These are phyloP conservation scores for Arthroderma sp. DNA, from an alignment of 2,329 filamentous ascomycete species.

Conservation along the genomic window DNA sequence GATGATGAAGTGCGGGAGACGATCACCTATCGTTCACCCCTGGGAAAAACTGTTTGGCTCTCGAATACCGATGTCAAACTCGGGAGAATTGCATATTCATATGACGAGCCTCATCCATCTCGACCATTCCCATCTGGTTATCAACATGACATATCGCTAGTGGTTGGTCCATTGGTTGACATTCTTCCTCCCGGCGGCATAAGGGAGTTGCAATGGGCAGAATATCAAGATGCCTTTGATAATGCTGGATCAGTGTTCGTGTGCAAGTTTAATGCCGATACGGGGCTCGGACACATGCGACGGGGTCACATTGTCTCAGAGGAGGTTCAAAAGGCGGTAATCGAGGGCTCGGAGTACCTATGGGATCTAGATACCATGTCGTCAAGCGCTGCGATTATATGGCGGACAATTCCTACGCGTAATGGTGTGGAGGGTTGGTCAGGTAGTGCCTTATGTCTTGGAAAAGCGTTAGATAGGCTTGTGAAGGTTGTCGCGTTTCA, in stretches of 20 bases:
- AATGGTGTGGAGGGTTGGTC: neutral
- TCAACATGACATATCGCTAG: constrained; percentile 1
- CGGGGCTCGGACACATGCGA: neutral
- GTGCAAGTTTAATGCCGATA: neutral
- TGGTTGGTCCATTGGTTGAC: neutral
- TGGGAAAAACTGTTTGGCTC: neutral
- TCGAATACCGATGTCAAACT: neutral
- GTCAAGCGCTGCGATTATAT: constrained; percentile 7
- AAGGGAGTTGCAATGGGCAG: neutral
- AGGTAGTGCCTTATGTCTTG: constrained; percentile 6
- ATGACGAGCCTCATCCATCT: neutral
- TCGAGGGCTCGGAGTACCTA: constrained; percentile 10
- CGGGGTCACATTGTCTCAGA: neutral
- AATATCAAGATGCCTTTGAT: neutral
- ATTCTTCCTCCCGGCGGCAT: neutral
- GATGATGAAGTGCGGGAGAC: neutral
- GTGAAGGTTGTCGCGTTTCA: constrained; percentile 8
- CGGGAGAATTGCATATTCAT: neutral
- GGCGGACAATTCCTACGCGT: neutral
- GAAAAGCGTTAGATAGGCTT: neutral
- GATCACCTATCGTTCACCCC: neutral
- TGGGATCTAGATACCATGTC: neutral
- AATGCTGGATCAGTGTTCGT: neutral
- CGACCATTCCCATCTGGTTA: neutral
- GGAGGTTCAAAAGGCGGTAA: neutral